Conservation (phyloP, 2,329 filamentous ascomycete species). For the Fusarium acutatum region DNA sequence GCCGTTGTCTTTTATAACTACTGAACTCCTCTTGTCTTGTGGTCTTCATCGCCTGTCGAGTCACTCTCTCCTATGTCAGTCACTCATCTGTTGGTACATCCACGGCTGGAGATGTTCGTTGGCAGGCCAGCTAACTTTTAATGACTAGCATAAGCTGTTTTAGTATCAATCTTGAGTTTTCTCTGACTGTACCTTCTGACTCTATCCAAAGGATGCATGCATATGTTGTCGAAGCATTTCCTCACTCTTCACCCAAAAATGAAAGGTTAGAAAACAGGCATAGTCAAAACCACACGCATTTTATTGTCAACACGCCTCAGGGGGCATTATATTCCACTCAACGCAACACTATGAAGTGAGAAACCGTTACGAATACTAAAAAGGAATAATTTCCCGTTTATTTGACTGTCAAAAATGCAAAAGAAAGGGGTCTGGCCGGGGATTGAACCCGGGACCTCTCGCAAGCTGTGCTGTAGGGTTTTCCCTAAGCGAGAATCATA, state of each 20-base stretch:
- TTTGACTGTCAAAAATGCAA: background rate
- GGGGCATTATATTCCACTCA: fast-evolving
- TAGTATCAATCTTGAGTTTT: fast-evolving
- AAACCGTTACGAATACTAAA: background rate
- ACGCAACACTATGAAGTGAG: fast-evolving
- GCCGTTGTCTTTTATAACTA: too few species aligned
- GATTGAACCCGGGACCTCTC: constrained; percentile 59
- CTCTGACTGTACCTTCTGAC: background rate
- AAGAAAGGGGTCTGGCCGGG: constrained; percentile 51
- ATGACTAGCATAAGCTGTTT: fast-evolving
- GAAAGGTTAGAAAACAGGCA: background rate
- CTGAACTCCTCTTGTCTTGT: fast-evolving
- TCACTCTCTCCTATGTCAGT: background rate
- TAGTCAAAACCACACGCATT: background rate
- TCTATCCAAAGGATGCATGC: background rate
- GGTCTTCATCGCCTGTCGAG: too few species aligned
- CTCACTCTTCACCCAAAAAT: too few species aligned
- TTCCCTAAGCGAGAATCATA: constrained; percentile 77
- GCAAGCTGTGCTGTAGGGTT: constrained; percentile 50
- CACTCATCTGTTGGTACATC: background rate
- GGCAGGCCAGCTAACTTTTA: background rate
- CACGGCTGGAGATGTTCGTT: background rate
- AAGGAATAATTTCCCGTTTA: fast-evolving
- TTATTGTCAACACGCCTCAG: background rate
- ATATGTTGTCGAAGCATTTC: background rate